Evolutionary conservation across 1,139 yeast genomes (phyloP), one percentile per base, ranked within the genome.

Genomic region (Lodderomyces metapsilosis): DNA sequence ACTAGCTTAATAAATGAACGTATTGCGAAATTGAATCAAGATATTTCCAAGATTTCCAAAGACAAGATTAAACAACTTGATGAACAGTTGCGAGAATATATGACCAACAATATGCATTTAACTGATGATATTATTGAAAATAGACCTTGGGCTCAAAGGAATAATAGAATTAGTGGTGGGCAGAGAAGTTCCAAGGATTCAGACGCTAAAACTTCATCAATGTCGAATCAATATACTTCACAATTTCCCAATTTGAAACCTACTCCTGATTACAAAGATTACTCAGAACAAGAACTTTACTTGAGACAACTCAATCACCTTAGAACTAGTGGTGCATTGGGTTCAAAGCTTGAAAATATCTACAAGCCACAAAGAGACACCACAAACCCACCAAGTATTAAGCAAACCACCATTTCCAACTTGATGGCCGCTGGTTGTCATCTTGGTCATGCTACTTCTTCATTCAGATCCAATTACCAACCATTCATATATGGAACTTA

Each of bases 381-480:
- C 22, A 70, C 71, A 41, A 61, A 68, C 18, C 96, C 96, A 11
- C 69, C 74, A 25, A 57, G 72, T 24, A 69, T 80, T 18, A 66
- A 75, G 24, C 79, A 84, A 44, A 60, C 86, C 10, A 74, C 92
- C 1, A 68, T 88, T 25, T 69, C 87, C 21, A 80, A 82, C 44
- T 73, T 91, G 41, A 61, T 91, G 63, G 95, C 97, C 4, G 88
- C 98, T 0, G 98, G 97, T 36, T 92, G 92, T 40, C 98, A 92
- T 62, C 70, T 92, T 52, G 98, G 98, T 22, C 97, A 92, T 56
- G 78, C 96, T 4, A 84, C 82, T 30, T 71, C 87, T 4, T 68
- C 84, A 52, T 85, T 87, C 78, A 81, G 95, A 53, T 82, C 92
- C n/a, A 77, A 85, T 27, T 87, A 91, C 36, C 95, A 89, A 62